These are phyloP conservation scores for Henningerozyma blattae DNA, from an alignment of 805 yeast genomes.

Conservation along the genomic window DNA sequence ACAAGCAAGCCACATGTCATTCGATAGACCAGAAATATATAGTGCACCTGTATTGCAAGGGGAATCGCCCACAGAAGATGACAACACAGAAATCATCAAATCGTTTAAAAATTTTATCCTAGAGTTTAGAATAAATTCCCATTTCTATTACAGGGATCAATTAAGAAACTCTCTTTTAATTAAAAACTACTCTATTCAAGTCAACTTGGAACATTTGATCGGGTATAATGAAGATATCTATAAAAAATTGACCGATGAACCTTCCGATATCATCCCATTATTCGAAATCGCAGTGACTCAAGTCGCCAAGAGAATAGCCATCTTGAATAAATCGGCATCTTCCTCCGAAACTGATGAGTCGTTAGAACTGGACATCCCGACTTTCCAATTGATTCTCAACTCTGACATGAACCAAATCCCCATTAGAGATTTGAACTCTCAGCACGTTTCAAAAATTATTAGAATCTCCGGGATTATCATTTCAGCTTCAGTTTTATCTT, in stretches of 20 bases:
- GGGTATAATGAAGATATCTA: conserved; percentile 83
- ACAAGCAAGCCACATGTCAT: conserved; percentile 62
- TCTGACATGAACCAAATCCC: conserved; percentile 63
- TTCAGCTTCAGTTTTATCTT: conserved; percentile 76
- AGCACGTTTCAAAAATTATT: conserved; percentile 79
- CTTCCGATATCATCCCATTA: conserved; percentile 75
- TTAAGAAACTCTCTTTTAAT: conserved; percentile 76
- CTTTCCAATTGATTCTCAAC: conserved; percentile 67
- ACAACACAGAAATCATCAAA: conserved; percentile 54
- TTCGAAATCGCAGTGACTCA: conserved; percentile 77
- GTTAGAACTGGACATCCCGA: conserved; percentile 44
- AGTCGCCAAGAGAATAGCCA: conserved; percentile 62
- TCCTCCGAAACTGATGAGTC: conserved; percentile 4
- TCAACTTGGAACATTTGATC: conserved; percentile 73
- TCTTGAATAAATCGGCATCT: conserved; percentile 20
- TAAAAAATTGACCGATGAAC: conserved; percentile 74
- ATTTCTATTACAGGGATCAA: conserved; percentile 82
- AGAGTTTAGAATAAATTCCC: conserved; percentile 74
- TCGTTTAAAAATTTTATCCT: conserved; percentile 73
- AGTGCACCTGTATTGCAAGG: conserved; percentile 83
- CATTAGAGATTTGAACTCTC: conserved; percentile 74
- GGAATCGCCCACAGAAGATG: conserved; percentile 52
- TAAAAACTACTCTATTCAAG: conserved; percentile 58
- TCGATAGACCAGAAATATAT: conserved; percentile 59
- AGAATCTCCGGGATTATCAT: conserved; percentile 89